Conservation (phyloP, 164 flowering plant species). For the Berberis vulgaris region DNA sequence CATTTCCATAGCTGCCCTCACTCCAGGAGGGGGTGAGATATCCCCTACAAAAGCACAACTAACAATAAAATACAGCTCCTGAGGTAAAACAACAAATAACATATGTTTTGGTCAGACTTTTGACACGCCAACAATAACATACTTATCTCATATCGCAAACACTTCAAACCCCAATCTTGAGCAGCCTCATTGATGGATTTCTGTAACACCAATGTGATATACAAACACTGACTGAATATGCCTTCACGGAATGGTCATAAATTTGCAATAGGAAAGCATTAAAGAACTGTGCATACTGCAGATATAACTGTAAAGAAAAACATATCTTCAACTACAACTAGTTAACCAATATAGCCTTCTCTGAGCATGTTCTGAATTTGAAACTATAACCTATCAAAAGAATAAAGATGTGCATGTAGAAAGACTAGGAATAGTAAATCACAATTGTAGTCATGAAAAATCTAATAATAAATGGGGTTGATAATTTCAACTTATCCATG, state of each 20-base stretch:
- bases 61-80: not conserved
- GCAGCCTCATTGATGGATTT: constrained; percentile 82
- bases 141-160: constrained; percentile 97
- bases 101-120: not conserved
- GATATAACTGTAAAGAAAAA: too few species aligned
- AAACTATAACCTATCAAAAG: not conserved
- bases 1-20: constrained; percentile 93
- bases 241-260: not conserved
- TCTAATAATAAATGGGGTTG: too few species aligned
- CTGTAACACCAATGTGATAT: constrained; percentile 30
- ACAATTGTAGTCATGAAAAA: too few species aligned
- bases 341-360: not conserved
- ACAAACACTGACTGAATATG: not conserved
- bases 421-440: too few species aligned
- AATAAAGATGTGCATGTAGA: too few species aligned
- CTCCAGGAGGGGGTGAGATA: constrained; percentile 82
- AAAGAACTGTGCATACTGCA: not conserved
- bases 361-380: not conserved
- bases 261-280: not conserved
- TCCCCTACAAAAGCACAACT: constrained; percentile 48
- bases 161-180: constrained; percentile 76
- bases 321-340: too few species aligned
- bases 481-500: too few species aligned
- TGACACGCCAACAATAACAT: constrained; percentile 8
- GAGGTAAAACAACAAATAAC: not conserved